Base-by-base conservation (phyloP, 2,329 filamentous ascomycete species). In the Claviceps cyperi region DNA sequence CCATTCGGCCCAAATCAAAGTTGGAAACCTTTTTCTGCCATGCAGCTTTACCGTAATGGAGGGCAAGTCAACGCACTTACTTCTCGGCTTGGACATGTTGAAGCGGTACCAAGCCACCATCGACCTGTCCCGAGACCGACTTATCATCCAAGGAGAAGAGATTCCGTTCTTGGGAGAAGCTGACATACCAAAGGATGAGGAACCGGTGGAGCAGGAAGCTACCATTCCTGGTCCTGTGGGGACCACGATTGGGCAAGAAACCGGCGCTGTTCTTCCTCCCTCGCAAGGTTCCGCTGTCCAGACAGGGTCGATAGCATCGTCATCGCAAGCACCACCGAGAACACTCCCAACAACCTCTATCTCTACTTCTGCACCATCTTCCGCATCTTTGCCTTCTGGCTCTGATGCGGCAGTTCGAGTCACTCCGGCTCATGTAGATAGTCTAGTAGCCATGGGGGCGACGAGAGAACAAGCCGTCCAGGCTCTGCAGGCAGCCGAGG, bases 1-100 rank as follows among this genome's bases (percentile, higher is more conserved):
- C 3, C 92, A 98, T 66, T 88, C 87, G 21, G 92, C 92, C 9
- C 88, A 91, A 66, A 94, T 98, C 66, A 91, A 87, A 66, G 92
- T 98, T 57, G 92, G 91, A 49, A 80, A 77, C 41, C 78, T 91
- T 54, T 89, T 88, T 63, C 74, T 98, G 58, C 84, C 91, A 2
- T 97, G 90, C 69, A 92, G 89, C 52, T 98, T 98, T 66, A 98
- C 92, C 3, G 92, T 98, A 62, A 98, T 98, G 92, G 92, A 98
- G 69, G 92, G 92, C 56, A 98, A 97, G 68, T 82, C 88, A 48
- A 92, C 98, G 22, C 92, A 97, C 64, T 74, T 98, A 17, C 77
- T 98, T 2, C 78, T 98, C 13, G 92, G 92, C 3, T 72, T 98
- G 41, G 92, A 98, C 66, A 98, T 98, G 87, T 75, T 98, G 54